Base-by-base conservation (phyloP, 2,329 filamentous ascomycete genomes). In the Huntiella decipiens region DNA sequence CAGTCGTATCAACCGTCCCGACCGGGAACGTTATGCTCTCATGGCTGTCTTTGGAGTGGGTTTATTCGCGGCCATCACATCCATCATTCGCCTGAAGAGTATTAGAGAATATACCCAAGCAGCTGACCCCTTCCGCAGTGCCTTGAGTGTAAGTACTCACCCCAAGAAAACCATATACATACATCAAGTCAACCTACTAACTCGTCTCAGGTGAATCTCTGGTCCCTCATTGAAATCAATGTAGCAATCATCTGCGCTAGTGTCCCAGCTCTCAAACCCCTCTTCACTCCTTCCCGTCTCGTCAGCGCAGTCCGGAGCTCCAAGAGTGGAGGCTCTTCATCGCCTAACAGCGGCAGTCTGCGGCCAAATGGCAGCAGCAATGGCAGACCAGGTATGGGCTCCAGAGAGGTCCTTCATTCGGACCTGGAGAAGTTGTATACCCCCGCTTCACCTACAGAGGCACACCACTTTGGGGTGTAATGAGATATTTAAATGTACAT, bases 21-120 rank as follows among this genome's bases (percentile, higher is more conserved):
- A 54, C 3, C 60, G 60, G 3, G 67, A 71, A 46, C 71, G 72
- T 45, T 54, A 69, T 11, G 70, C 68, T 0, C 61, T 78, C 34
- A 57, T 61, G 35, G 44, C 59, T 13, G 57, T 69, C 36, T 68
- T 68, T 42, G 63, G 64, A 2, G 57, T 58, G 6, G 61, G 61
- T n/a, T 51, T 51, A 12, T 59, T 65, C 37, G 60, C 61, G 4
- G 56, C 58, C 4, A 55, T 61, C 22, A 59, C 58, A 47, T 61
- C 61, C 5, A 57, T 60, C 32, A 57, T 63, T 15, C 60, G 63
- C 2, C 53, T 66, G 10, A 60, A 64, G 46, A 61, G 61, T 13
- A 62, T 65, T 35, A 55, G 59, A 49, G 56, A 54, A 3, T 65
- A 60, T 49, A 63, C 61, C 7, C 44, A 56, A 12, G 54, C 62